Conservation (phyloP, 495 filamentous ascomycete genomes). For the Immersiella caudata region DNA sequence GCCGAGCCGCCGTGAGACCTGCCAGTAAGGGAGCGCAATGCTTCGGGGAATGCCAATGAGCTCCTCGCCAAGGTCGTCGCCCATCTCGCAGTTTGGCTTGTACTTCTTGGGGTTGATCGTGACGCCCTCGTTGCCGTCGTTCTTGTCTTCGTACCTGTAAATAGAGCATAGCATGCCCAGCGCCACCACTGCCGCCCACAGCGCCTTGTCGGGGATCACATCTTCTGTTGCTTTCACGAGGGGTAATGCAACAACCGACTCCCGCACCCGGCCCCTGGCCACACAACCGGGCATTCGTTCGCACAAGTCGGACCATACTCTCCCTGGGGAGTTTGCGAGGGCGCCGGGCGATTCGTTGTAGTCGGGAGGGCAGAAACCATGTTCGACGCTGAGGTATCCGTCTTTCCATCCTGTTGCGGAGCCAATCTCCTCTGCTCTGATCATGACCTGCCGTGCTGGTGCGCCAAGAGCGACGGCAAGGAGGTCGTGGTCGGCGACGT, state of each 20-base stretch:
- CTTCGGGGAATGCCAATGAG: conserved; percentile 50
- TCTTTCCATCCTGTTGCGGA: conserved; percentile 55
- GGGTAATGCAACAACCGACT: conserved; percentile 52
- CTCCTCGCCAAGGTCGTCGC: conserved; percentile 52
- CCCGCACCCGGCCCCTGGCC: conserved; percentile 50
- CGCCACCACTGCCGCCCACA: conserved; percentile 56
- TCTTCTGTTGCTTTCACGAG: conserved; percentile 51
- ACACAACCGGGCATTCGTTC: conserved; percentile 57
- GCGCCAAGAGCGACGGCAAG: conserved; percentile 55
- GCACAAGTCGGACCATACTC: conserved; percentile 58
- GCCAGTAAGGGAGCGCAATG: conserved; percentile 52
- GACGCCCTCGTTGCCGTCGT: conserved; percentile 56
- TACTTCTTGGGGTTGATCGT: conserved; percentile 38
- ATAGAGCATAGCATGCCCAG: conserved; percentile 55
- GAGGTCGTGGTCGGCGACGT: conserved; percentile 48
- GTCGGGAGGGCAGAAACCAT: conserved; percentile 55
- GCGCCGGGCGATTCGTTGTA: conserved; percentile 51
- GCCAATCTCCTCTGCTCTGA: conserved; percentile 55
- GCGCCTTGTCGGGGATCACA: conserved; percentile 52
- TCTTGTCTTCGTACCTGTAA: conserved; percentile 54
- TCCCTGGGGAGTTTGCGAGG: conserved; percentile 50
- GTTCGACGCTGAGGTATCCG: conserved; percentile 54
- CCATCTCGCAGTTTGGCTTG: conserved; percentile 49
- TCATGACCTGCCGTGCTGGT: conserved; percentile 54
- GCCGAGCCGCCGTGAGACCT: conserved; percentile 52